A percentile compares a stretch with the other conserved stretches of the same genome.
Conservation (phyloP, 371 early-diverging fungal genomes). For the Mucor mucedo region DNA sequence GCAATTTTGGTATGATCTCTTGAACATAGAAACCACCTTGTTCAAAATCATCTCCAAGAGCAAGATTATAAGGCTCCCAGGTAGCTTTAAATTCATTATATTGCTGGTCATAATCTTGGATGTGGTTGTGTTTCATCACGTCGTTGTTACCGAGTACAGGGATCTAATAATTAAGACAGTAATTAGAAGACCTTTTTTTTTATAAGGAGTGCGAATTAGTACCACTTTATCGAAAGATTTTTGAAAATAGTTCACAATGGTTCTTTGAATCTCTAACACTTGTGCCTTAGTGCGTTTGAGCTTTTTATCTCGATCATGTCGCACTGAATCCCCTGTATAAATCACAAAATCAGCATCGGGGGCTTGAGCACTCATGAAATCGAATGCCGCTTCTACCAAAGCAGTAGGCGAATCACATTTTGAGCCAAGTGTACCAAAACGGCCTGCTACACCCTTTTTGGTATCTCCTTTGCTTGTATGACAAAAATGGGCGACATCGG, state of each 20-base stretch:
- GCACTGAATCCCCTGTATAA: conserved; percentile 52
- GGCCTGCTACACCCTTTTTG: conserved; percentile 30
- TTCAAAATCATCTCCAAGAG: conserved; percentile 22
- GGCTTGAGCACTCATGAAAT: conserved; percentile 34
- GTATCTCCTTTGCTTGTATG: conserved; percentile 22
- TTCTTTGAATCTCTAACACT: conserved; percentile 30
- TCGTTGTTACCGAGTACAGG: conserved; percentile 53
- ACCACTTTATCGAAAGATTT: conserved; percentile 25
- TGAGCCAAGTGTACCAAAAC: conserved; percentile 39
- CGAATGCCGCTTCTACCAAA: conserved; percentile 38
- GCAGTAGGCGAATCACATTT: conserved; percentile 44
- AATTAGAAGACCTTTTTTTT: not conserved
- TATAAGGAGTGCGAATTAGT: not conserved
- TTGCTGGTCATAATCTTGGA: conserved; percentile 9
- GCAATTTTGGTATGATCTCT: conserved; percentile 15
- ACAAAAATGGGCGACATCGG: conserved; percentile 33
- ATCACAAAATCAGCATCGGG: conserved; percentile 49
- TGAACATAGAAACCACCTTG: conserved; percentile 34
- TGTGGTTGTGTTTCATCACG: conserved; percentile 22
- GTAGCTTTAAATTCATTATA: conserved; percentile 17
- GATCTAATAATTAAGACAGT: conserved; percentile 12
- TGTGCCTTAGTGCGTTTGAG: conserved; percentile 13
- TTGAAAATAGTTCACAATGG: conserved; percentile 29
- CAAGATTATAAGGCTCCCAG: conserved; percentile 30
- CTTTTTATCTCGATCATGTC: conserved; percentile 41